These are phyloP conservation scores for Komagataella phaffii DNA, from an alignment of 805 yeast genomes.

Conservation along the genomic window DNA sequence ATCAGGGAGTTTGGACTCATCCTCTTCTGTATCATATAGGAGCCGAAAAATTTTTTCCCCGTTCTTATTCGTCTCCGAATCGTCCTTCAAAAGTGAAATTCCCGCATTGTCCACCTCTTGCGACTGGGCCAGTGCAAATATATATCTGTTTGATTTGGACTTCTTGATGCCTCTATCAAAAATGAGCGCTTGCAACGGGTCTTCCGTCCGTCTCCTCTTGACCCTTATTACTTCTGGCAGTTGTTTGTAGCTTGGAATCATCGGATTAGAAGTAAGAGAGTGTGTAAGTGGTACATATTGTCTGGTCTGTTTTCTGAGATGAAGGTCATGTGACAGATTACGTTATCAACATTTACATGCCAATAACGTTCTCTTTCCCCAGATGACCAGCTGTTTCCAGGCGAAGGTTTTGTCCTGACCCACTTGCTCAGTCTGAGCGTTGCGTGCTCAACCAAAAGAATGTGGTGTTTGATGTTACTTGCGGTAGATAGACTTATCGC, in stretches of 20 bases:
- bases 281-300: neutral
- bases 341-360: neutral
- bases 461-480: neutral
- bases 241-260: conserved; percentile 3
- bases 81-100: neutral
- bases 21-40: conserved; percentile 3
- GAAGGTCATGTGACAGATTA: neutral
- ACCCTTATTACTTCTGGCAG: conserved; percentile 64
- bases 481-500: neutral
- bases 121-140: conserved; percentile 23
- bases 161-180: conserved; percentile 19
- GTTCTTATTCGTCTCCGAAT: conserved; percentile 2
- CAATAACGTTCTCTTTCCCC: neutral
- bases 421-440: neutral
- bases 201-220: conserved; percentile 78
- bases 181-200: conserved; percentile 69
- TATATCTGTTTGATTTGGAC: conserved; percentile 19
- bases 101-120: conserved; percentile 30
- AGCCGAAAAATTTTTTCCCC: conserved; percentile 5
- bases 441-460: neutral
- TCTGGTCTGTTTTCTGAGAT: neutral
- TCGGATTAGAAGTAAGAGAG: neutral
- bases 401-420: neutral
- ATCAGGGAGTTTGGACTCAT: conserved; percentile 30
- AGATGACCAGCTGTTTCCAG: neutral